Conservation (phyloP, 2,329 filamentous ascomycete genomes). For the Phyllachora maydis region DNA sequence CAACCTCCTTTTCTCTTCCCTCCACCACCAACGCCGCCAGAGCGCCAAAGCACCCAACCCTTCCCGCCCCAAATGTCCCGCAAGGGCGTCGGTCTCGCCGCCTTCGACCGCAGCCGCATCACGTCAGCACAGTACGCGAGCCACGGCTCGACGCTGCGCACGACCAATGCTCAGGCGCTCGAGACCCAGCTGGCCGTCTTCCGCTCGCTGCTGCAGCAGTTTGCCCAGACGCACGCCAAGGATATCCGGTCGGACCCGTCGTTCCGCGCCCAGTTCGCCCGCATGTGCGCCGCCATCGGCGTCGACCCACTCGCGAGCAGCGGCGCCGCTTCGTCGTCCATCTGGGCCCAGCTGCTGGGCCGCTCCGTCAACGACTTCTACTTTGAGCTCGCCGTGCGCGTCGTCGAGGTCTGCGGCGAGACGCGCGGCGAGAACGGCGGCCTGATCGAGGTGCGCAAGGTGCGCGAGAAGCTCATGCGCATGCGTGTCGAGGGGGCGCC, state of each 20-base stretch:
- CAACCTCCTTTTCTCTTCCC: too few relatives aligned
- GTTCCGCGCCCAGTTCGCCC: conserved; percentile 91
- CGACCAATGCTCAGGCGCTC: conserved; percentile 64
- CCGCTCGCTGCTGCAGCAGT: conserved; percentile 85
- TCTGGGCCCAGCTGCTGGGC: conserved; percentile 87
- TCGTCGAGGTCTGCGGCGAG: conserved; percentile 79
- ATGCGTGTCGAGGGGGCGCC: conserved; percentile 57
- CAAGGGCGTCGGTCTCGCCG: conserved; percentile 75
- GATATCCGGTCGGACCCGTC: conserved; percentile 90
- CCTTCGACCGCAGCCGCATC: conserved; percentile 69
- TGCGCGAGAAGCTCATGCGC: conserved; percentile 53
- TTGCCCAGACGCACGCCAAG: conserved; percentile 82
- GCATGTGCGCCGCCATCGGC: conserved; percentile 94
- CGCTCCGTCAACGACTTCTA: conserved; percentile 94
- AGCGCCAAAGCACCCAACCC: too few relatives aligned
- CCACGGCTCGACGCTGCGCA: conserved; percentile 75
- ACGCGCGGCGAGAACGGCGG: conserved; percentile 85
- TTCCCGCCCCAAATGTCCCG: too few relatives aligned
- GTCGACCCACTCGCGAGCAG: conserved; percentile 77
- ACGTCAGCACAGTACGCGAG: conserved; percentile 77
- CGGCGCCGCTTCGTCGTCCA: conserved; percentile 30
- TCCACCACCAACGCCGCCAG: not conserved
- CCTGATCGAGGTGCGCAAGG: conserved; percentile 66
- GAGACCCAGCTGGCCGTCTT: conserved; percentile 91
- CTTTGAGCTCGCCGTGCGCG: conserved; percentile 87